Evolutionary conservation across 768 basidiomycete species (phyloP).

Genomic region (Lentinula aciculospora): DNA sequence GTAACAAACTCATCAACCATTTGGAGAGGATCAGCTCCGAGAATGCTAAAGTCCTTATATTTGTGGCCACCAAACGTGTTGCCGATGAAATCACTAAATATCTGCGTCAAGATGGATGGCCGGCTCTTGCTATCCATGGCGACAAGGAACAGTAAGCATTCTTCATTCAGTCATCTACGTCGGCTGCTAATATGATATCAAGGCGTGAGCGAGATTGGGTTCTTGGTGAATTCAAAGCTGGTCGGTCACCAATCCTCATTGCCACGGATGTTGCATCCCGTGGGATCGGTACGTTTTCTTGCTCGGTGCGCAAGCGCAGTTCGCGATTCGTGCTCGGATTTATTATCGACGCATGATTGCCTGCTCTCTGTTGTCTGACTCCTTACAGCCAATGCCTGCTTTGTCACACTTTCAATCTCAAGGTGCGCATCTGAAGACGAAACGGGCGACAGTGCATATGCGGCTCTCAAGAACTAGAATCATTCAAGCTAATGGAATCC

Average conservation of each 20-base stretch:
- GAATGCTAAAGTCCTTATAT: constrained; percentile 98
- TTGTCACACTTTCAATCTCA: constrained; percentile 13
- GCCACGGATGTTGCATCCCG: constrained; percentile 99
- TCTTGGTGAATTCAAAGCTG: constrained; percentile 94
- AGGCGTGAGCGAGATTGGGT: constrained; percentile 99
- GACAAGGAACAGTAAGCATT: constrained; percentile 94
- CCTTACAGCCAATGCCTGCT: constrained; percentile 9
- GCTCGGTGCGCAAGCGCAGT: constrained; percentile 37
- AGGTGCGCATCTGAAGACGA: constrained; percentile 31
- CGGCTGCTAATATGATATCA: constrained; percentile 2
- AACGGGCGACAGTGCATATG: constrained; percentile 17
- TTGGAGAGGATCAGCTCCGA: constrained; percentile 94
- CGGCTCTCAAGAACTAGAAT: constrained; percentile 20
- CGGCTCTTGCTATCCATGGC: constrained; percentile 98
- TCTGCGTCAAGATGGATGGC: constrained; percentile 97
- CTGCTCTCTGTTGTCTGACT: constrained; percentile 1
- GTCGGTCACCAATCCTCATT: constrained; percentile 94
- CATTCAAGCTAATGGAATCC: constrained; percentile 18
- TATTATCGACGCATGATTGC: neutral
- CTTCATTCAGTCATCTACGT: neutral
- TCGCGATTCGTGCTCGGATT: neutral
- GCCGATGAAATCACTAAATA: constrained; percentile 99
- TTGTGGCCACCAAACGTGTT: constrained; percentile 95
- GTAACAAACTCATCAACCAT: constrained; percentile 92
- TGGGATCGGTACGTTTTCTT: constrained; percentile 88